Evolutionary conservation across 192 early-diverging fungal species (phyloP).

Genomic region (Anaeromyces robustus): DNA sequence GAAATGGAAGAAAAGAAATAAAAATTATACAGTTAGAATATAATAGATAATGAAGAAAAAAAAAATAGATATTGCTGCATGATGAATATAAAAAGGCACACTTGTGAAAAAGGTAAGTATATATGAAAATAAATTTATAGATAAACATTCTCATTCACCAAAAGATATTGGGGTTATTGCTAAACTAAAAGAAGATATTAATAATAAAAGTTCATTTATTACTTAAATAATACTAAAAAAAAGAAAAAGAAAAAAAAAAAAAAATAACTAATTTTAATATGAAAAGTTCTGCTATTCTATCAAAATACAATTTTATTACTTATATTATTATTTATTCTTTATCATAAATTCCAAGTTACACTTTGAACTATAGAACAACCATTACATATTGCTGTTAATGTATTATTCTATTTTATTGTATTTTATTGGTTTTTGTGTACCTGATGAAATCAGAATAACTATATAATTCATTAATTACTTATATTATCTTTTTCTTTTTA

Average conservation of each 20-base stretch:
- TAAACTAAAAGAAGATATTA: too few relatives aligned
- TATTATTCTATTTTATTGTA: background rate
- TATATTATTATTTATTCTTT: background rate
- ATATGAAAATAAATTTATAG: background rate
- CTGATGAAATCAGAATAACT: background rate
- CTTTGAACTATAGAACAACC: background rate
- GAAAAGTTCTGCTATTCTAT: background rate
- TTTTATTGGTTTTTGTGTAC: background rate
- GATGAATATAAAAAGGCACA: background rate
- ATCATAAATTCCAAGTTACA: background rate
- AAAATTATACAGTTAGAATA: background rate
- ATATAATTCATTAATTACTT: background rate
- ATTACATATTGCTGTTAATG: background rate
- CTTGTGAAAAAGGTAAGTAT: background rate
- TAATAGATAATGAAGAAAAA: background rate
- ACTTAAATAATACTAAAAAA: too few relatives aligned
- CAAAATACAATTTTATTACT: background rate
- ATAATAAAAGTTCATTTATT: too few relatives aligned
- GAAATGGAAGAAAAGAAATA: background rate
- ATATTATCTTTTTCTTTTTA: background rate
- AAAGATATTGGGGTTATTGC: too few relatives aligned
- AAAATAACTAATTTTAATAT: background rate
- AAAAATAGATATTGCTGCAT: background rate
- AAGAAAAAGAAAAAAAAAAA: too few relatives aligned
- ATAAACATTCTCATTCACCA: background rate